Percentiles rank a stretch among this genome's conserved stretches.
These are phyloP conservation scores for Penicillium flavigenum DNA, from an alignment of 495 filamentous ascomycete genomes.

Conservation along the genomic window DNA sequence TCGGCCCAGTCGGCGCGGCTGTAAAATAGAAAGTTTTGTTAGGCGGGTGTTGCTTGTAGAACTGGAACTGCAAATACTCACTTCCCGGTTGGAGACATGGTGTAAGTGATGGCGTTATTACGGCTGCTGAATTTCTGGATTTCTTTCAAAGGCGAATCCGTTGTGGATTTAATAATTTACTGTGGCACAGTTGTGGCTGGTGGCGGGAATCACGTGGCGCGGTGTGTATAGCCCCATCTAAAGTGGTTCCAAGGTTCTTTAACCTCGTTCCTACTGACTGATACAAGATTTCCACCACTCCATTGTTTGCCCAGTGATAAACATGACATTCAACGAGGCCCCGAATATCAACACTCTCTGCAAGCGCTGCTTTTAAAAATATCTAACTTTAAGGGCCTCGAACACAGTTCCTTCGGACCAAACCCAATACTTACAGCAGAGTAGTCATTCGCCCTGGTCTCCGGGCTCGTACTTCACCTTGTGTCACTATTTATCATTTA, in stretches of 20 bases:
- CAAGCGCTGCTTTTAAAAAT: too few relatives aligned
- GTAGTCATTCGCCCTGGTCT: not conserved
- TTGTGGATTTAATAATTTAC: conserved; percentile 51
- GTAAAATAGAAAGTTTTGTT: conserved; percentile 28
- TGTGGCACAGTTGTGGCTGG: conserved; percentile 45
- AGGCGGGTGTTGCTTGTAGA: conserved; percentile 7
- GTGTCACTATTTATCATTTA: not conserved
- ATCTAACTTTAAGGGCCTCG: too few relatives aligned
- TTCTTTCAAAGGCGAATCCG: conserved; percentile 46
- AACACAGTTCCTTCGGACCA: too few relatives aligned
- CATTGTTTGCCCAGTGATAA: too few relatives aligned
- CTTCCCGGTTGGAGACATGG: conserved; percentile 51
- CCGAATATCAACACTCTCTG: too few relatives aligned
- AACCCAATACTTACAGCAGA: not conserved
- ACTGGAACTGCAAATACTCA: conserved; percentile 27
- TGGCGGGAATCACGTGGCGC: conserved; percentile 29
- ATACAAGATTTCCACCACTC: too few relatives aligned
- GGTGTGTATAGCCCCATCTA: conserved; percentile 2
- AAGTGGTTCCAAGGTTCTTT: not conserved
- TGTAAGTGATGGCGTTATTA: conserved; percentile 34
- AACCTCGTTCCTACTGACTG: not conserved
- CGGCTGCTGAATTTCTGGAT: conserved; percentile 46
- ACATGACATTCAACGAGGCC: too few relatives aligned
- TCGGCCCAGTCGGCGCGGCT: conserved; percentile 91
- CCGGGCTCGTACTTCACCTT: not conserved